A percentile compares a stretch with the other conserved stretches of the same genome.
Conservation (phyloP, 2,329 filamentous ascomycete genomes). For the Aspergillus uvarum region DNA sequence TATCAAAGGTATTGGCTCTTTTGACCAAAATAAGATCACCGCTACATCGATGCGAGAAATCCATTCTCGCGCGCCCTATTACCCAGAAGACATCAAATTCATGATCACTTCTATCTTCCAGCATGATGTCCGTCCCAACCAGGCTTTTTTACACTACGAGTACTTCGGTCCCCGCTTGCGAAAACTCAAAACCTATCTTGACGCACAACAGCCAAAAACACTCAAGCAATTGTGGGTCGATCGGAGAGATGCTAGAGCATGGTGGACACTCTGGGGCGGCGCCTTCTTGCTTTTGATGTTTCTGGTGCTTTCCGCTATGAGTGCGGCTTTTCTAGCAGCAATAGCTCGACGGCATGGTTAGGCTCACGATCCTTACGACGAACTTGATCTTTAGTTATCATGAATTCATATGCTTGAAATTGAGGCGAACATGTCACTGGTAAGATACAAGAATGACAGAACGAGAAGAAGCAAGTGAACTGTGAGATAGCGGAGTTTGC, state of each 20-base stretch:
- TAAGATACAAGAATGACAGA: not conserved
- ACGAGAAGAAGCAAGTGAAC: not conserved
- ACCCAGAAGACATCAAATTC: not conserved
- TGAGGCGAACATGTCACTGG: not conserved
- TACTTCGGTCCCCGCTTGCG: not conserved
- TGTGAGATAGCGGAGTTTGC: not conserved
- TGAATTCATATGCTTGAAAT: not conserved
- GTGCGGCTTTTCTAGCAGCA: too few relatives aligned
- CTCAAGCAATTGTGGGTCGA: not conserved
- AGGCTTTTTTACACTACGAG: not conserved
- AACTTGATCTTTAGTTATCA: not conserved
- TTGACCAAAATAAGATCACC: not conserved
- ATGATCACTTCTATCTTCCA: not conserved
- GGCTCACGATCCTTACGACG: too few relatives aligned
- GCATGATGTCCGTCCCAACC: not conserved
- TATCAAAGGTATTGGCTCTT: not conserved
- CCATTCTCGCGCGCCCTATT: not conserved
- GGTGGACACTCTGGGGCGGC: not conserved
- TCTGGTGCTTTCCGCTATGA: too few relatives aligned
- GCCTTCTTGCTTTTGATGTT: not conserved
- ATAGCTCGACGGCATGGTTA: too few relatives aligned
- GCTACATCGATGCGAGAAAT: not conserved
- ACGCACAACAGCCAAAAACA: not conserved
- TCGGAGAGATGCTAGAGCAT: not conserved
- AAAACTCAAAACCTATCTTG: not conserved